Base-by-base conservation (phyloP, 345 rosid species). In the Reutealis trisperma region DNA sequence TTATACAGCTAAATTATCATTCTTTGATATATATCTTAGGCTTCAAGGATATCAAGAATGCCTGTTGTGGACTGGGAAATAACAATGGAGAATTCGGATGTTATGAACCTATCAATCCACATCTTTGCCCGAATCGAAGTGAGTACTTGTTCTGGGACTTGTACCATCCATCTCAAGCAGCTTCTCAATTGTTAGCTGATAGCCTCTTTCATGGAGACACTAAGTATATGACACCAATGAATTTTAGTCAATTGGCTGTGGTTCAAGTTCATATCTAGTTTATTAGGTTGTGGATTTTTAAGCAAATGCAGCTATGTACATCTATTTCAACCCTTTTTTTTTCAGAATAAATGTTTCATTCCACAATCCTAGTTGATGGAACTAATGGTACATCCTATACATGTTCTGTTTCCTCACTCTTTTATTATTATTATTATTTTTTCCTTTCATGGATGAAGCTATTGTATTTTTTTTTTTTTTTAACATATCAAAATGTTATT, bases 121-220 rank as follows among this genome's bases (percentile, higher is more conserved):
- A 30, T 15, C 61, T 63, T 62, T 74, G 77, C 19, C 0, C 11
- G 11, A 63, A 74, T 30, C 18, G 77, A 37, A 52, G 41, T 22
- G 77, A 63, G 25, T 49, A 73, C 59, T 21, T 73, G 14, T 73
- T 73, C 34, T 73, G 77, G 77, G 77, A 73, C 55, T 19, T 63
- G 18, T 73, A 61, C 41, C 77, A 73, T 64, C 77, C 77, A 47
- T 44, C 69, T 30, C 54, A 62, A 49, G 77, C 77, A 11, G 77
- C 69, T 49, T 62, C 77, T n/a, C 24, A 8, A 24, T 69, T 69
- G 77, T 58, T 74, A 49, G 70, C 70, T 62, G 58, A 55, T 4
- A 19, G 11, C 9, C 68, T 63, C 6, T 63, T 19, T 32, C 15
- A 10, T 41, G 77, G 77, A 63, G 67, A 64, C 10, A 5, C 27